A percentile compares a stretch with the other conserved stretches of the same genome.
These are phyloP conservation scores for Umbelopsis ramanniana DNA, from an alignment of 192 early-diverging fungal species.

Conservation along the genomic window DNA sequence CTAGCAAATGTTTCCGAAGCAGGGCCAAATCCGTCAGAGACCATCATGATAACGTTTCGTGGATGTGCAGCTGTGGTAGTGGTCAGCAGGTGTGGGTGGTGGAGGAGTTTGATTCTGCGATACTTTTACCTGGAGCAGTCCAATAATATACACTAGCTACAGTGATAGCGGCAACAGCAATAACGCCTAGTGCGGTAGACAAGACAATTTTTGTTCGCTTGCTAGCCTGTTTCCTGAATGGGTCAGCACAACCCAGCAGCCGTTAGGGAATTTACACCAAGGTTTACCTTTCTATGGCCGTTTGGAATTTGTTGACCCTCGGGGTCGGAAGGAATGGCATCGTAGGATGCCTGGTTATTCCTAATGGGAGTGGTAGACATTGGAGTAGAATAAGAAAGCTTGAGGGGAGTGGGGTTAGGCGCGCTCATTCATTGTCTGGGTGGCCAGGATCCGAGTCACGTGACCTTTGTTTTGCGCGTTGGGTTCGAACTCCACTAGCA, in stretches of 20 bases:
- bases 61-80: not conserved
- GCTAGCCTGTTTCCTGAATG: not conserved
- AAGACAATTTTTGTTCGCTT: conserved; percentile 11
- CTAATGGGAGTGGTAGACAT: conserved; percentile 4
- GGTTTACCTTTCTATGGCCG: not conserved
- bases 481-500: conserved; percentile 15
- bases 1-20: conserved; percentile 62
- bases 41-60: conserved; percentile 60
- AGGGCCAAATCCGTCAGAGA: conserved; percentile 65
- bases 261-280: not conserved
- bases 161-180: conserved; percentile 18
- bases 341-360: not conserved
- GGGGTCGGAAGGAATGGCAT: conserved; percentile 27
- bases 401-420: too few relatives aligned
- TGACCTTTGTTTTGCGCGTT: not conserved
- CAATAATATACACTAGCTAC: conserved; percentile 15
- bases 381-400: not conserved
- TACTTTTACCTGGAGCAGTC: conserved; percentile 2
- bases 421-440: not conserved
- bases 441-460: too few relatives aligned
- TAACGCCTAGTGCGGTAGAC: conserved; percentile 8
- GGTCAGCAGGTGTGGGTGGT: not conserved
- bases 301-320: not conserved
- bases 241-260: too few relatives aligned
- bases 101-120: not conserved